phyloP scores from a whole-genome alignment of 306 rosid genomes.

The Prunus dulcis region DNA sequence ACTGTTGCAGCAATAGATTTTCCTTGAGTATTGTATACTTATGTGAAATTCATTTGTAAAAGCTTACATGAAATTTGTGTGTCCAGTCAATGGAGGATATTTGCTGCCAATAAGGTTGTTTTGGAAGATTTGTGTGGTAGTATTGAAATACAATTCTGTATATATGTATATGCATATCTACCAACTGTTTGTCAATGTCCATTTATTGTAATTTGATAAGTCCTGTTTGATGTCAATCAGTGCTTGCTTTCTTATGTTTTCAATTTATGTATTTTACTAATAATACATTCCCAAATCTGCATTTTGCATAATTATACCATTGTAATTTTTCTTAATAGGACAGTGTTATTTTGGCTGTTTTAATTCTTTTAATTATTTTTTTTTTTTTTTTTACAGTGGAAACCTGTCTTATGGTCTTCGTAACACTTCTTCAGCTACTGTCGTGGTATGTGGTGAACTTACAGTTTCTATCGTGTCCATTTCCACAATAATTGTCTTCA shows the following conservation, averaged over 20 bases:
- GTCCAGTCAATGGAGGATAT: neutral
- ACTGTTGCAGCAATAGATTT: no score
- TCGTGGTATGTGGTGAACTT: constrained; percentile 52
- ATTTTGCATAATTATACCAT: neutral
- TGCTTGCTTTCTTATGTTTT: neutral
- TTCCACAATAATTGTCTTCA: constrained; percentile 8
- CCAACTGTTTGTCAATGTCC: neutral
- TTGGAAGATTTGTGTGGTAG: neutral
- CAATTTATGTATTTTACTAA: neutral
- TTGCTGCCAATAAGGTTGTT: neutral
- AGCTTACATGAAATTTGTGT: no score
- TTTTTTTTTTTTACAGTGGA: constrained; percentile 56
- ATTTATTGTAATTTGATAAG: neutral
- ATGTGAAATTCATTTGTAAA: neutral
- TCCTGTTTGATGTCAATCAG: neutral
- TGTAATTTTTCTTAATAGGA: neutral
- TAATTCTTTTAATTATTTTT: neutral
- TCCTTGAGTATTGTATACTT: neutral
- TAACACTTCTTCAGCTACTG: constrained; percentile 62
- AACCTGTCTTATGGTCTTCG: constrained; percentile 78
- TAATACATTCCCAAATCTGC: neutral
- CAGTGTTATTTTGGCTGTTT: neutral
- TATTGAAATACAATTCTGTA: neutral
- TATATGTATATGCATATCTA: neutral
- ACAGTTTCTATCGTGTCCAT: neutral